Percentiles rank a stretch among this genome's conserved stretches.
These are phyloP conservation scores for Elsinoe perseae DNA, from an alignment of 2,329 filamentous ascomycete genomes.

Conservation along the genomic window DNA sequence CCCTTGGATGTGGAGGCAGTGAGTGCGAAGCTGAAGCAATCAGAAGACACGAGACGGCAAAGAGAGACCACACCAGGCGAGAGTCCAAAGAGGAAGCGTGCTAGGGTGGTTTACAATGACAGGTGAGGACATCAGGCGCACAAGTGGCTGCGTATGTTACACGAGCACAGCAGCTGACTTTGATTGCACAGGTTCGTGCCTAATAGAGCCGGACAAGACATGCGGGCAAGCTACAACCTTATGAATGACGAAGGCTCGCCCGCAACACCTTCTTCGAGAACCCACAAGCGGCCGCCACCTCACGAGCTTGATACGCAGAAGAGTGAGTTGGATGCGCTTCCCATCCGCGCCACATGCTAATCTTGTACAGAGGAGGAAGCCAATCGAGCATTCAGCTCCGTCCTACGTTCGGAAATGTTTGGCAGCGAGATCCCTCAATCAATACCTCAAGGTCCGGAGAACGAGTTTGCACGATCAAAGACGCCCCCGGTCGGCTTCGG, in stretches of 20 bases:
- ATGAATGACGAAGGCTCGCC: conserved; percentile 90
- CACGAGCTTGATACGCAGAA: conserved; percentile 91
- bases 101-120: conserved; percentile 53
- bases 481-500: conserved; percentile 74
- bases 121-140: conserved; percentile 29
- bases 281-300: conserved; percentile 76
- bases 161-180: background rate
- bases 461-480: conserved; percentile 46
- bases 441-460: conserved; percentile 56
- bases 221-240: conserved; percentile 86
- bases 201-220: conserved; percentile 82
- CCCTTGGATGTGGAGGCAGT: conserved; percentile 53
- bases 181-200: conserved; percentile 73
- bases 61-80: conserved; percentile 56
- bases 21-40: conserved; percentile 53
- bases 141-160: conserved; percentile 1
- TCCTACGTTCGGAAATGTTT: conserved; percentile 87
- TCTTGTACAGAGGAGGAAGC: conserved; percentile 68
- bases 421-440: conserved; percentile 81
- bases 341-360: background rate
- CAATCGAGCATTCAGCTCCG: conserved; percentile 80
- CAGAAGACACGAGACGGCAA: conserved; percentile 51
- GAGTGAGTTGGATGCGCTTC: conserved; percentile 61
- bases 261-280: conserved; percentile 69
- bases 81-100: conserved; percentile 61